A percentile compares a stretch with the other conserved stretches of the same genome.
phyloP scores from a whole-genome alignment of 169 alveolate species.

The Babesia sp. region DNA sequence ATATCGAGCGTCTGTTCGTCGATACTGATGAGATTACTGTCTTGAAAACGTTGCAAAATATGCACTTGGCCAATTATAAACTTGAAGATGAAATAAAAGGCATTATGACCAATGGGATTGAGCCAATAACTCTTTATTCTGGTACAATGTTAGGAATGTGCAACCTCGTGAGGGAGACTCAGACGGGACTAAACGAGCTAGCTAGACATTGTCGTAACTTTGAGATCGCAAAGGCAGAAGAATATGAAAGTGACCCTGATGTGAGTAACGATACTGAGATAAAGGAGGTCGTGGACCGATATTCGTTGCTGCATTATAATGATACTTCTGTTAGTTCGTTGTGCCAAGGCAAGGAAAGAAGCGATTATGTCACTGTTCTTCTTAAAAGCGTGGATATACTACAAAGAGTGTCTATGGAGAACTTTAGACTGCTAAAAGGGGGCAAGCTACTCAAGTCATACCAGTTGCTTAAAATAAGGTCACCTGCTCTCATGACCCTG shows the following conservation, averaged over 20 bases:
- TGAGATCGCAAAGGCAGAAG: background rate
- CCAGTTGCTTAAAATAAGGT: conserved; percentile 22
- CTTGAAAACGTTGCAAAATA: conserved; percentile 59
- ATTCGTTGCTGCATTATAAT: background rate
- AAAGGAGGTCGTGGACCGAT: background rate
- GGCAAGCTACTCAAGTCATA: conserved; percentile 40
- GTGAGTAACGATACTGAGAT: conserved; percentile 7
- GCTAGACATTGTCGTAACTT: background rate
- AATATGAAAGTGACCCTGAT: background rate
- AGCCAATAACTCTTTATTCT: conserved; percentile 44
- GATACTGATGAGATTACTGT: conserved; percentile 58
- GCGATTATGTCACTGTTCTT: background rate
- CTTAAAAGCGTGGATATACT: conserved; percentile 4
- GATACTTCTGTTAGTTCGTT: background rate
- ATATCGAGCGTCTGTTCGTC: conserved; percentile 56
- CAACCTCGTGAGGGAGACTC: conserved; percentile 42
- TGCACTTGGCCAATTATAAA: conserved; percentile 55
- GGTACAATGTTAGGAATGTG: conserved; percentile 56
- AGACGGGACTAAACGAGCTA: conserved; percentile 28
- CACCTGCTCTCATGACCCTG: conserved; percentile 24
- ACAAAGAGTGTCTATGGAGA: conserved; percentile 35
- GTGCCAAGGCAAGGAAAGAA: background rate
- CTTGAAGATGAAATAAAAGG: conserved; percentile 51
- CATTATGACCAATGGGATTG: conserved; percentile 51
- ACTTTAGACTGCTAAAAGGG: conserved; percentile 46